Conservation (phyloP, 2,329 filamentous ascomycete species). For the Bipolaris oryzae region DNA sequence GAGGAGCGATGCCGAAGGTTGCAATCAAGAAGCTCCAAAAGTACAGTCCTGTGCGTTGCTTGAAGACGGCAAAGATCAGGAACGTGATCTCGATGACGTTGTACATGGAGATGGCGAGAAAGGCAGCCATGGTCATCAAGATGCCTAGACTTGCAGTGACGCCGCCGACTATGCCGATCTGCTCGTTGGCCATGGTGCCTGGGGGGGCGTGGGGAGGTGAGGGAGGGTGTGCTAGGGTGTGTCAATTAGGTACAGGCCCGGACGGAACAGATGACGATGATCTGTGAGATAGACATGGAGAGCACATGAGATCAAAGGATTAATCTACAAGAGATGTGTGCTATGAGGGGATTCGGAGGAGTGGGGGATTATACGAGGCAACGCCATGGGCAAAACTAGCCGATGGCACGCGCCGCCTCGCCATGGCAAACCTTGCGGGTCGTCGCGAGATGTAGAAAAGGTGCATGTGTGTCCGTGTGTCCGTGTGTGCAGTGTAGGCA, state of each 20-base stretch:
- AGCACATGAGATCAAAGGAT: background rate
- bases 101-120: constrained; percentile 37
- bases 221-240: background rate
- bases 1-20: constrained; percentile 51
- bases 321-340: no score
- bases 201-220: background rate
- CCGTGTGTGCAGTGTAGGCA: no score
- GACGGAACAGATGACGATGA: background rate
- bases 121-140: constrained; percentile 27
- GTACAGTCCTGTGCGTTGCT: constrained; percentile 52
- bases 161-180: constrained; percentile 18
- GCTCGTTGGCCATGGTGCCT: constrained; percentile 4
- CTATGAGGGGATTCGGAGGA: background rate
- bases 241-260: background rate
- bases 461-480: background rate
- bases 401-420: background rate
- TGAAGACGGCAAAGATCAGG: constrained; percentile 52
- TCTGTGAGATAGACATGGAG: background rate
- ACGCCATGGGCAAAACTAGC: background rate
- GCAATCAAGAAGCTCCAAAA: constrained; percentile 54
- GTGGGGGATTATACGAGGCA: background rate
- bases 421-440: background rate
- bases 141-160: constrained; percentile 17
- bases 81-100: constrained; percentile 33
- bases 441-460: background rate